Evolutionary conservation across 2,329 filamentous ascomycete species (phyloP), one percentile per base, ranked within the genome.

Genomic region (Aspergillus versicolor): DNA sequence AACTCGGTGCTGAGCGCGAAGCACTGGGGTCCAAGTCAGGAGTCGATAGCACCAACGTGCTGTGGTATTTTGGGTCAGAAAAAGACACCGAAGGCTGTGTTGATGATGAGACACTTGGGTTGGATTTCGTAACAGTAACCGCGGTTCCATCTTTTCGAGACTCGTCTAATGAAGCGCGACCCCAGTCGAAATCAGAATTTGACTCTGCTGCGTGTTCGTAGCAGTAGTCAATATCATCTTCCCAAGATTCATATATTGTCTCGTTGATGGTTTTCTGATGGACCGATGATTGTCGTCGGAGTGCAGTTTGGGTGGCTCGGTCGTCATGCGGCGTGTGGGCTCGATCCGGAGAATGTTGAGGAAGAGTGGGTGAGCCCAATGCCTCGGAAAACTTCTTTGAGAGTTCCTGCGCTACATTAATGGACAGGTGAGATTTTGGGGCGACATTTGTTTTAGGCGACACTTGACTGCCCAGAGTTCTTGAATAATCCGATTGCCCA

Each of bases 161-260:
- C 44, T 73, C 69, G 9, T 76, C 72, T 5, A 74, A 30, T 46
- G 73, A 68, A 50, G 60, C 65, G 50, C 66, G 73, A 55, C 79
- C 75, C 83, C 84, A 86, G 57, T 86, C 82, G 56, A 84, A 85
- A 60, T 87, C 78, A 61, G 81, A 85, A 52, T 82, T 81, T 2
- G 84, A 83, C 68, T 86, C 84, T 5, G 83, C 80, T 24, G 81
- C 82, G 65, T 84, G 80, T 59, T 85, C 81, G 62, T 86, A 86
- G 64, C 82, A 84, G 64, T 82, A 86, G 61, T 86, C 84, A 55
- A 87, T 82, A 58, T 85, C 83, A 40, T 84, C 83, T 63, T 87
- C 84, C 84, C 84, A 87, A 1, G 80, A 81, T 45, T 72, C 71
- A 55, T 70, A 71, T 37, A 73, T 62, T 32, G 69, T 68, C 30